Conservation (phyloP, 2,329 filamentous ascomycete species). For the Penicillium polonicum region DNA sequence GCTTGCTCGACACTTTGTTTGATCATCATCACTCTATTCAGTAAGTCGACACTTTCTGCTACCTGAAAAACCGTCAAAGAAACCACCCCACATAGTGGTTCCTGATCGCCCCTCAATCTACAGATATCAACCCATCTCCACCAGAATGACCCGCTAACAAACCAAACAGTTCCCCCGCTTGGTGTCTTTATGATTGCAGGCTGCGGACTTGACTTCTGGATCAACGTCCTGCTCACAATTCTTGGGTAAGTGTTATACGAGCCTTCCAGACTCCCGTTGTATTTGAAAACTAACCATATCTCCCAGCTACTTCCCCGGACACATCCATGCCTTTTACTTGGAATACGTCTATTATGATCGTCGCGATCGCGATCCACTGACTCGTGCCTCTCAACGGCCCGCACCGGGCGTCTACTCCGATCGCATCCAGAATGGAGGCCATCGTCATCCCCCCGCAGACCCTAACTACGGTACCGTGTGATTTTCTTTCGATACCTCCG, state of each 20-base stretch:
- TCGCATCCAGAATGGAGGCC: constrained; percentile 41
- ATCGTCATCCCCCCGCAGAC: constrained; percentile 6
- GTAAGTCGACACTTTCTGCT: constrained; percentile 35
- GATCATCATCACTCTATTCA: constrained; percentile 49
- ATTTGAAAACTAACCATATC: constrained; percentile 10
- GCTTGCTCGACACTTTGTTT: constrained; percentile 42
- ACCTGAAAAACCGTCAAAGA: neutral
- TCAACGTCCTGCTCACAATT: constrained; percentile 67
- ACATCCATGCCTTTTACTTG: constrained; percentile 77
- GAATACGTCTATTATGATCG: constrained; percentile 82
- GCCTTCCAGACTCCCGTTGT: neutral
- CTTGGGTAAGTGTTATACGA: constrained; percentile 52
- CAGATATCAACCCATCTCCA: neutral
- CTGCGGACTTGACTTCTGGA: constrained; percentile 63
- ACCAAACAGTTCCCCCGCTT: constrained; percentile 59
- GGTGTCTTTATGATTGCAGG: constrained; percentile 65
- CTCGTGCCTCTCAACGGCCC: constrained; percentile 18
- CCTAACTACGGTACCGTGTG: constrained; percentile 29
- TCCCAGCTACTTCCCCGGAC: constrained; percentile 68
- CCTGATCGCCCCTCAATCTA: neutral
- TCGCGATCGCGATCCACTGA: constrained; percentile 32
- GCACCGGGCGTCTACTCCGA: constrained; percentile 44
- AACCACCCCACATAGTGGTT: neutral
- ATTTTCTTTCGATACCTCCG: neutral
- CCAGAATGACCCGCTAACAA: constrained; percentile 11